Conservation (phyloP, 2,329 filamentous ascomycete genomes). For the Curvularia hawaiiensis region DNA sequence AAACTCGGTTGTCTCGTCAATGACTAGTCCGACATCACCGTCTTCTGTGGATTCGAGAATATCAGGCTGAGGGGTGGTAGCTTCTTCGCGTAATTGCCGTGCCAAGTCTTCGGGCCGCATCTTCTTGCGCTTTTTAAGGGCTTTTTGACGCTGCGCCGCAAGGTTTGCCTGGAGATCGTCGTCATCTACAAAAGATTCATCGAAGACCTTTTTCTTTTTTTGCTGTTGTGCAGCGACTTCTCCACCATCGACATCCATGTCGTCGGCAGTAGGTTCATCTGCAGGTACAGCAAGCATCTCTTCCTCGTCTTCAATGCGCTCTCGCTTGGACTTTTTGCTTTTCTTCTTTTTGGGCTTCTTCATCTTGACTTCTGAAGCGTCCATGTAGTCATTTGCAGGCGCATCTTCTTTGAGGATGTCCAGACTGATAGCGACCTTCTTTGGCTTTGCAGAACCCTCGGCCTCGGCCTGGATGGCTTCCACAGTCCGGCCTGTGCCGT, state of each 20-base stretch:
- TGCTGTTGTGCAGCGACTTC: slow-evolving; percentile 34
- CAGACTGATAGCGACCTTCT: slow-evolving; percentile 74
- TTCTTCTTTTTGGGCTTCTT: slow-evolving; percentile 62
- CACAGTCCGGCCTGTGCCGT: slow-evolving; percentile 71
- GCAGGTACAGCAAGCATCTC: slow-evolving; percentile 56
- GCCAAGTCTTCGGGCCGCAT: slow-evolving; percentile 85
- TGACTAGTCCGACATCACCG: slow-evolving; percentile 74
- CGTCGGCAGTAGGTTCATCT: slow-evolving; percentile 34
- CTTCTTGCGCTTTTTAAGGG: slow-evolving; percentile 91
- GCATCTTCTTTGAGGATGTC: slow-evolving; percentile 71
- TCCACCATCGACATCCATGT: slow-evolving; percentile 75
- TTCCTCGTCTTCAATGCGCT: slow-evolving; percentile 60
- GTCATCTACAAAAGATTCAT: slow-evolving; percentile 81
- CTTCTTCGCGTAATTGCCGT: slow-evolving; percentile 73
- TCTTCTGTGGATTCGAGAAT: slow-evolving; percentile 65
- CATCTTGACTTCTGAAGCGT: slow-evolving; percentile 84
- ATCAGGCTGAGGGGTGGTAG: slow-evolving; percentile 51
- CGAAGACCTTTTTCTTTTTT: slow-evolving; percentile 69
- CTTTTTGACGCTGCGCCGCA: slow-evolving; percentile 79
- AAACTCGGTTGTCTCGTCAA: slow-evolving; percentile 95
- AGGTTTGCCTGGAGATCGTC: slow-evolving; percentile 89
- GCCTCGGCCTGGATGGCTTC: slow-evolving; percentile 66
- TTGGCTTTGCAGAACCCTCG: slow-evolving; percentile 60
- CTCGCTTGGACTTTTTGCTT: slow-evolving; percentile 39
- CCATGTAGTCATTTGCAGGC: slow-evolving; percentile 84